These are phyloP conservation scores for Lumnitzera littorea DNA, from an alignment of 345 rosid genomes.

Conservation along the genomic window DNA sequence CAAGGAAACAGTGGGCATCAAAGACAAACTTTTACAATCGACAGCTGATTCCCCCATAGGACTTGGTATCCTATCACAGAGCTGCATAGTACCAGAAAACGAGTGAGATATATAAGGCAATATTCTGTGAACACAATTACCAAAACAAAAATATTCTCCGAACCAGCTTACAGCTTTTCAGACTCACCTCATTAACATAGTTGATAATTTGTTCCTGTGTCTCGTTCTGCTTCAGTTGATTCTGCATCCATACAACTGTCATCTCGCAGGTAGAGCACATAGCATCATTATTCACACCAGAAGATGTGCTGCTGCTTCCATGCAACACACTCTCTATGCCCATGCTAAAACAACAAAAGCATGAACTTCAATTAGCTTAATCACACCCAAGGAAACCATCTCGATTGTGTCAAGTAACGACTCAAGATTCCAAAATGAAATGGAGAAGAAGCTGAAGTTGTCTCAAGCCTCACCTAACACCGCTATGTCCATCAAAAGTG, in stretches of 20 bases:
- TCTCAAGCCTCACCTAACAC: conserved; percentile 46
- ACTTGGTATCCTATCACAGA: conserved; percentile 75
- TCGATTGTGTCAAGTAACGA: not conserved
- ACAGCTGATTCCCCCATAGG: conserved; percentile 80
- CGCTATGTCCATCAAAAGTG: conserved; percentile 55
- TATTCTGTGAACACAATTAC: no score
- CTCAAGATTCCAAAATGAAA: no score
- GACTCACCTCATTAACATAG: conserved; percentile 60
- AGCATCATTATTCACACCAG: conserved; percentile 34
- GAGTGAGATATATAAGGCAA: not conserved
- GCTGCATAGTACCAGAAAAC: conserved; percentile 33
- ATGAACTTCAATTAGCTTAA: not conserved
- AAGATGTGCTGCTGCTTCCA: conserved; percentile 26
- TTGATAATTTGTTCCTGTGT: conserved; percentile 64
- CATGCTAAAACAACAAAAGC: conserved; percentile 31
- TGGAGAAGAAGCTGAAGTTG: not conserved
- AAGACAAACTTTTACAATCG: conserved; percentile 46
- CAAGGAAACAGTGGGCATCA: conserved; percentile 76
- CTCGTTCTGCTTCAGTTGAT: conserved; percentile 51
- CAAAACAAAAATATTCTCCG: no score
- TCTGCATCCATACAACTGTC: conserved; percentile 93
- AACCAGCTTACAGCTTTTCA: not conserved
- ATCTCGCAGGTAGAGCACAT: conserved; percentile 76
- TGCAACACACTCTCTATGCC: conserved; percentile 57
- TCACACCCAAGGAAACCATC: not conserved